phyloP scores from a whole-genome alignment of 345 rosid species.

The Euphorbia tirucalli region DNA sequence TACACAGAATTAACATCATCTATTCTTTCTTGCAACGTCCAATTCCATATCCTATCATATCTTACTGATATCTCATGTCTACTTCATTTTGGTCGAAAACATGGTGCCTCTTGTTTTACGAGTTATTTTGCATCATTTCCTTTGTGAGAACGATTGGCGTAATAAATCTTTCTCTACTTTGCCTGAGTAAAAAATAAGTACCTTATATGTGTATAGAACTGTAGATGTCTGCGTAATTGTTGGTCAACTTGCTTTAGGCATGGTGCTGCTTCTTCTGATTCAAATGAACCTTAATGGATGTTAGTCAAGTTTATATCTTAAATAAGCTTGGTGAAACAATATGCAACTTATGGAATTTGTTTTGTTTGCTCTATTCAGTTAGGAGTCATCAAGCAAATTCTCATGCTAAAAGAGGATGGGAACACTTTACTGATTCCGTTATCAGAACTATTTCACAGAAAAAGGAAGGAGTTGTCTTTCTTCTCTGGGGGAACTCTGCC shows the following conservation, averaged over 20 bases:
- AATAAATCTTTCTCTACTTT: neutral
- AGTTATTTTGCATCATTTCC: neutral
- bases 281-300: neutral
- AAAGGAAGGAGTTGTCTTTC: constrained; percentile 90
- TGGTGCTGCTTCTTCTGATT: neutral
- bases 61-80: neutral
- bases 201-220: neutral
- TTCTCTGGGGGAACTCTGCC: constrained; percentile 96
- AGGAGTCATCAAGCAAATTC: constrained; percentile 86
- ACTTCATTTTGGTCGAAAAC: neutral
- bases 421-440: constrained; percentile 87
- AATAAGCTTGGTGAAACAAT: neutral
- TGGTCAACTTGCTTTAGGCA: neutral
- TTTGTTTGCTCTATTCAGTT: constrained; percentile 42
- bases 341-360: neutral
- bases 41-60: no score
- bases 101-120: neutral
- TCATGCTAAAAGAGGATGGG: constrained; percentile 99
- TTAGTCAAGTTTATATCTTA: no score
- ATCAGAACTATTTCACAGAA: constrained; percentile 70
- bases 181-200: neutral
- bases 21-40: no score
- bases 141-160: neutral
- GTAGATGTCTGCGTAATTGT: neutral
- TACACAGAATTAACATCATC: no score